A percentile compares a stretch with the other conserved stretches of the same genome.
phyloP scores from a whole-genome alignment of 768 basidiomycete species.

The Russula griseocarnosa region DNA sequence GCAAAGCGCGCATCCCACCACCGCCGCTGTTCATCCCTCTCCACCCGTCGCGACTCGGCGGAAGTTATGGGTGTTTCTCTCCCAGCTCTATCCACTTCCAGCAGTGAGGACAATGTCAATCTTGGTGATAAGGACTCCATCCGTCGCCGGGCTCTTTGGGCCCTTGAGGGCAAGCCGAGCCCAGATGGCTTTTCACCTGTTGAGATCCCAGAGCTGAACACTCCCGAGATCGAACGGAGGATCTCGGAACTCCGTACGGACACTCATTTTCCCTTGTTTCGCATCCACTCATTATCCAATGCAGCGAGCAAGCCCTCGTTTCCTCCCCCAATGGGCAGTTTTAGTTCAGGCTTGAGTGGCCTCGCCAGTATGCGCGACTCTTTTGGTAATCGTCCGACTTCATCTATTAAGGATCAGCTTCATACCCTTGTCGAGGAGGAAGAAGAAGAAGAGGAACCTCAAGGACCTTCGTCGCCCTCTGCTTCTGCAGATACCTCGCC shows the following conservation, averaged over 20 bases:
- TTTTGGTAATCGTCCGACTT: slow-evolving; percentile 65
- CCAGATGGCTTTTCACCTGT: slow-evolving; percentile 63
- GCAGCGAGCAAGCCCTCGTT: slow-evolving; percentile 61
- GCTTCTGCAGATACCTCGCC: slow-evolving; percentile 15
- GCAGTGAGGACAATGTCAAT: slow-evolving; percentile 63
- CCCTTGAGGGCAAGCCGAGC: slow-evolving; percentile 81
- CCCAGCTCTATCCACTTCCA: slow-evolving; percentile 58
- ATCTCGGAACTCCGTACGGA: slow-evolving; percentile 66
- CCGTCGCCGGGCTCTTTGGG: slow-evolving; percentile 77
- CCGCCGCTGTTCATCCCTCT: slow-evolving; percentile 79
- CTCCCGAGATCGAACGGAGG: slow-evolving; percentile 52
- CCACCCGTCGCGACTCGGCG: slow-evolving; percentile 84
- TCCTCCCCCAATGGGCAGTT: slow-evolving; percentile 46
- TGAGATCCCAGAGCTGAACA: slow-evolving; percentile 75
- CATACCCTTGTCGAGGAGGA: slow-evolving; percentile 81
- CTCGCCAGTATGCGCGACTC: slow-evolving; percentile 72
- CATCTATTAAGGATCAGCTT: slow-evolving; percentile 69
- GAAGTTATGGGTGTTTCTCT: slow-evolving; percentile 84
- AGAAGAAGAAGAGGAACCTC: slow-evolving; percentile 54
- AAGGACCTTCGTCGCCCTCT: slow-evolving; percentile 30
- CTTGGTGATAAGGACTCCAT: slow-evolving; percentile 73
- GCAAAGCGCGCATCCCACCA: slow-evolving; percentile 75
- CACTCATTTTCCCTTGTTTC: slow-evolving; percentile 5
- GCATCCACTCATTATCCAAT: neutral
- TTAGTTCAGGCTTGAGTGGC: slow-evolving; percentile 39